phyloP scores from a whole-genome alignment of 148 eudicot genomes.

The Agrostemma githago region DNA sequence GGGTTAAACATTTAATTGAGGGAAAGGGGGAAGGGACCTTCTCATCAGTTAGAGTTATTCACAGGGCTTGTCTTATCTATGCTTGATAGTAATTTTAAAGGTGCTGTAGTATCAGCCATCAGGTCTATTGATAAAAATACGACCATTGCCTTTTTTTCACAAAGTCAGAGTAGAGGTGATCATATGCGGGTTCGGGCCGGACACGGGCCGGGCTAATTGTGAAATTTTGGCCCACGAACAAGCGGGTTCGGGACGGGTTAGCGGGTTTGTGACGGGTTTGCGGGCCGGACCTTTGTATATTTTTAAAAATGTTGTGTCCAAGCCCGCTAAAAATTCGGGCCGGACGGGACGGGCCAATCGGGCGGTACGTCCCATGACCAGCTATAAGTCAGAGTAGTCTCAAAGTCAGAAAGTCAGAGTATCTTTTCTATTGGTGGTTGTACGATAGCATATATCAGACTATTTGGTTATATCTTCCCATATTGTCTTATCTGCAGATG shows the following conservation, averaged over 20 bases:
- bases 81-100: neutral
- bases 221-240: no score
- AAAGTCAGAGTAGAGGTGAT: neutral
- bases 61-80: neutral
- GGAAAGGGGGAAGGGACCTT: neutral
- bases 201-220: no score
- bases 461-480: neutral
- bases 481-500: slow-evolving; percentile 49
- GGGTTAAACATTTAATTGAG: neutral
- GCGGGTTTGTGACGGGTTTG: no score
- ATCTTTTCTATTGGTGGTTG: neutral
- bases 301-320: no score
- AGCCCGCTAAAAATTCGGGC: no score
- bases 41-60: neutral
- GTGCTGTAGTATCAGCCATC: neutral
- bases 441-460: neutral
- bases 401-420: neutral
- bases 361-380: no score
- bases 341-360: no score
- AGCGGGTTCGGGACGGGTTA: no score
- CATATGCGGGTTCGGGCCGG: no score
- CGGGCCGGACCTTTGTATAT: no score
- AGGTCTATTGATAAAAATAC: neutral
- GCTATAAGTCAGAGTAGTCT: no score
- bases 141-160: neutral